Evolutionary conservation across 2,329 filamentous ascomycete species (phyloP).

Genomic region (Blastomyces parvus): DNA sequence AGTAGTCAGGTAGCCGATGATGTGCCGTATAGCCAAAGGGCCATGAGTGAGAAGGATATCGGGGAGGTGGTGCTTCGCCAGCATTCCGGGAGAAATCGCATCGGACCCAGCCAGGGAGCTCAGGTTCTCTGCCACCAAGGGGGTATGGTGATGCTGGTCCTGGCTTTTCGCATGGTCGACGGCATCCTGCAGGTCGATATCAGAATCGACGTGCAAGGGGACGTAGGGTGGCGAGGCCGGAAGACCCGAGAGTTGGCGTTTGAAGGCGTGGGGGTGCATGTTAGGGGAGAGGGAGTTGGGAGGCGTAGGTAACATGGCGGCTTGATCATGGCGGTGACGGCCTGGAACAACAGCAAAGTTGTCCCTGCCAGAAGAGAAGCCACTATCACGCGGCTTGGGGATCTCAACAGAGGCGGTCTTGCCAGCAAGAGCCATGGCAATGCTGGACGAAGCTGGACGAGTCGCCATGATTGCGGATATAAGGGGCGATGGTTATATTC

Average conservation of each 20-base stretch:
- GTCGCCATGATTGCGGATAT: slow-evolving; percentile 35
- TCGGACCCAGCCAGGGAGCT: slow-evolving; percentile 49
- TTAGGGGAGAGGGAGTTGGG: slow-evolving; percentile 91
- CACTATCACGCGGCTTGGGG: slow-evolving; percentile 35
- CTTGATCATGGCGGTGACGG: slow-evolving; percentile 22
- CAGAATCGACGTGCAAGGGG: slow-evolving; percentile 60
- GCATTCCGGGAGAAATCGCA: slow-evolving; percentile 72
- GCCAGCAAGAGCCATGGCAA: slow-evolving; percentile 42
- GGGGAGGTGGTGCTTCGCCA: slow-evolving; percentile 83
- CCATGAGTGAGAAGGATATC: slow-evolving; percentile 84
- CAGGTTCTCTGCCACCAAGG: slow-evolving; percentile 21
- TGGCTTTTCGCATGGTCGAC: slow-evolving; percentile 43
- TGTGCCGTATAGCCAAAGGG: slow-evolving; percentile 84
- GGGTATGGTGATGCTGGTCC: slow-evolving; percentile 29
- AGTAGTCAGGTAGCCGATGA: slow-evolving; percentile 89
- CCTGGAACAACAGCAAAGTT: slow-evolving; percentile 28
- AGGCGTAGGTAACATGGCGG: slow-evolving; percentile 63
- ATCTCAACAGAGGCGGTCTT: slow-evolving; percentile 43
- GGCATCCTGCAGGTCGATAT: slow-evolving; percentile 72
- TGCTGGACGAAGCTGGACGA: slow-evolving; percentile 35
- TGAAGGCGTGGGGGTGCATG: slow-evolving; percentile 70
- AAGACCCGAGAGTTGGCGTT: slow-evolving; percentile 45
- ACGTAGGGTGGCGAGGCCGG: slow-evolving; percentile 36
- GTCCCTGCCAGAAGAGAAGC: slow-evolving; percentile 25
- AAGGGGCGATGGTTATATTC: slow-evolving; percentile 5